Conservation (phyloP, 108 stramenopile genomes). For the Stephanodiscus triporus region DNA sequence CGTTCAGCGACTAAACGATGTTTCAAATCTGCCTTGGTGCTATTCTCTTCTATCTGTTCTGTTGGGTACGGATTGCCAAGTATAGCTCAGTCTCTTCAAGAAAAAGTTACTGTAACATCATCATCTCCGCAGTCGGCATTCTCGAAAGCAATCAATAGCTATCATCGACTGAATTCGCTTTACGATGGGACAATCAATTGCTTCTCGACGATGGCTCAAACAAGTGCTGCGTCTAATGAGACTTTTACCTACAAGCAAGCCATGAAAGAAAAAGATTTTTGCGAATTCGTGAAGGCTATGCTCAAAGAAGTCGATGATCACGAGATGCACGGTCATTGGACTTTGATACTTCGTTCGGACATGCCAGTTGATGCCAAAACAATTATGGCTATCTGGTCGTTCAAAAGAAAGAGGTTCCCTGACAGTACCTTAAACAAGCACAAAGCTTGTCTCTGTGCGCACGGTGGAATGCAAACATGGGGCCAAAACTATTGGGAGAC, state of each 20-base stretch:
- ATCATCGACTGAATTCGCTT: not conserved
- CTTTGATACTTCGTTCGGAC: not conserved
- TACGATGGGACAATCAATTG: conserved; percentile 13
- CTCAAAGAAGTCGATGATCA: conserved; percentile 7
- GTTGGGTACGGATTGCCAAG: not conserved
- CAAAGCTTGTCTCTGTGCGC: conserved; percentile 28
- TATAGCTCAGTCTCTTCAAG: not conserved
- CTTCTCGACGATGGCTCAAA: not conserved
- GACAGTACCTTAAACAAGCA: conserved; percentile 26
- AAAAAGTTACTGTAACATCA: not conserved
- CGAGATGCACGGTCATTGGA: conserved; percentile 9
- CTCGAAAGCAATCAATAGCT: conserved; percentile 1
- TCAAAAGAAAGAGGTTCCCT: conserved; percentile 26
- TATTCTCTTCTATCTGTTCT: not conserved
- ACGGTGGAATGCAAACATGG: conserved; percentile 44
- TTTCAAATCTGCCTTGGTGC: not conserved
- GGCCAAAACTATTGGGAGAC: conserved; percentile 61
- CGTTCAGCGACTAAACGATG: not conserved
- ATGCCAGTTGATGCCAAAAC: conserved; percentile 14
- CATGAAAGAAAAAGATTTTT: conserved; percentile 11
- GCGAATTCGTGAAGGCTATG: conserved; percentile 19
- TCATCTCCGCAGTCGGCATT: not conserved
- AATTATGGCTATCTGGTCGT: conserved; percentile 17
- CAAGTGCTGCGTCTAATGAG: not conserved
- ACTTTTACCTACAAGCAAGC: conserved; percentile 3